Conservation (phyloP, 495 filamentous ascomycete species). For the Hyaloscypha hepaticicola region DNA sequence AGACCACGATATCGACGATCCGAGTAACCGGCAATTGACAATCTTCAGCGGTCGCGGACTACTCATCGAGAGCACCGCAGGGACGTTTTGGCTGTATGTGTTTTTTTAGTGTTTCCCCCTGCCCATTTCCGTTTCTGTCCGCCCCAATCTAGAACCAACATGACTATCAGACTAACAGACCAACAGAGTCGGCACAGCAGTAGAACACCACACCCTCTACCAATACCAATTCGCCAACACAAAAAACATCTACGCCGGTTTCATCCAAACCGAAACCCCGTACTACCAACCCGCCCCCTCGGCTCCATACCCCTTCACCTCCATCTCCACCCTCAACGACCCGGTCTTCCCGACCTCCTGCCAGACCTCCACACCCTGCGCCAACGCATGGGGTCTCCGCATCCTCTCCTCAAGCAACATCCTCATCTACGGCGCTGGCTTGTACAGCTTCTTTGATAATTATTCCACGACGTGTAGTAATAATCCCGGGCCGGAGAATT, state of each 20-base stretch:
- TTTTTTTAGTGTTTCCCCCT: no score
- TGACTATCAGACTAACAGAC: no score
- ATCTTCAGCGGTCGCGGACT: slow-evolving; percentile 37
- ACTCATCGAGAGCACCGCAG: slow-evolving; percentile 50
- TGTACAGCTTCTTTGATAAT: slow-evolving; percentile 75
- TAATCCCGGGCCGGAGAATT: slow-evolving; percentile 44
- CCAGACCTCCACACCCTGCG: slow-evolving; percentile 40
- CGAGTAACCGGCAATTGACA: slow-evolving; percentile 61
- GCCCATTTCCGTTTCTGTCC: no score
- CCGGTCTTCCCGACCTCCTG: slow-evolving; percentile 56
- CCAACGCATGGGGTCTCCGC: slow-evolving; percentile 64
- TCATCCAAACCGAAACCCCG: slow-evolving; percentile 37
- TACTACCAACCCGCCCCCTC: slow-evolving; percentile 48
- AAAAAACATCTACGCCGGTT: slow-evolving; percentile 65
- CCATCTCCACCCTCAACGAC: slow-evolving; percentile 50
- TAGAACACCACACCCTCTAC: no score
- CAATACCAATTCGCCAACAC: slow-evolving; percentile 71
- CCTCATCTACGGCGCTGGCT: slow-evolving; percentile 65
- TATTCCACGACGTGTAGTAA: slow-evolving; percentile 39
- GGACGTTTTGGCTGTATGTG: slow-evolving; percentile 60
- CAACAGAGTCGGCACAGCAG: no score
- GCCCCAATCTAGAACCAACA: no score
- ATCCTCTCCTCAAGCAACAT: slow-evolving; percentile 60
- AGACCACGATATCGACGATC: slow-evolving; percentile 51
- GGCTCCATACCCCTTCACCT: slow-evolving; percentile 56